Percentiles rank a stretch among this genome's conserved stretches.
phyloP scores from a whole-genome alignment of 306 rosid species.

The Dalbergia cultrata region DNA sequence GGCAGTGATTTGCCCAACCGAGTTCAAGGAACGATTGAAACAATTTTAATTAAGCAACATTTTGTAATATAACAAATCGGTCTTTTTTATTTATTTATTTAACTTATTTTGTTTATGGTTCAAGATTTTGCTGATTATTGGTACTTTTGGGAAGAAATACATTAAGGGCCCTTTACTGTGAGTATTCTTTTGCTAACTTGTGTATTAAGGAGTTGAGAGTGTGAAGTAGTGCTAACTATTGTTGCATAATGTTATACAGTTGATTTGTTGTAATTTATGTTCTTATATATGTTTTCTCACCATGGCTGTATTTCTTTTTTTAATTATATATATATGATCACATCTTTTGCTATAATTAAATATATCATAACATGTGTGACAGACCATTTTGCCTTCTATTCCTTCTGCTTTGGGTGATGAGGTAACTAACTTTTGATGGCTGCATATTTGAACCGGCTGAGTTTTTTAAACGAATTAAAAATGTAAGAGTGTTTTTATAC shows the following conservation, averaged over 20 bases:
- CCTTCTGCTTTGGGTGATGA: no score
- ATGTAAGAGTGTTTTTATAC: no score
- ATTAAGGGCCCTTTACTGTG: background rate
- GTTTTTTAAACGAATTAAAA: no score
- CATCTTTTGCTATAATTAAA: background rate
- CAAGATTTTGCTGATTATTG: background rate
- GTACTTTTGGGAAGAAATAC: background rate
- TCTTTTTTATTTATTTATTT: background rate
- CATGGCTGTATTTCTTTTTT: background rate
- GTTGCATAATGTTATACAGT: background rate
- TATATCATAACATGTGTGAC: background rate
- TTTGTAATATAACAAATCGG: background rate
- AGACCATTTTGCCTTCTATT: no score
- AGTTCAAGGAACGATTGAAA: constrained; percentile 36
- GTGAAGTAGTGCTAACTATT: constrained; percentile 11
- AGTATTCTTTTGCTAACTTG: constrained; percentile 21
- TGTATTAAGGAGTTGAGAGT: background rate
- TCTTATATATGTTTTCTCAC: no score
- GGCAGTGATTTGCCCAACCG: constrained; percentile 62
- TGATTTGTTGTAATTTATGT: constrained; percentile 16
- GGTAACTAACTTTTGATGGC: no score
- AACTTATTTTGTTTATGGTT: background rate
- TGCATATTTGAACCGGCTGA: no score
- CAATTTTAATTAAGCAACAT: constrained; percentile 30
- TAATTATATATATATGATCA: background rate